These are phyloP conservation scores for Trichoderma sp. DNA, from an alignment of 2,329 filamentous ascomycete species.

Conservation along the genomic window DNA sequence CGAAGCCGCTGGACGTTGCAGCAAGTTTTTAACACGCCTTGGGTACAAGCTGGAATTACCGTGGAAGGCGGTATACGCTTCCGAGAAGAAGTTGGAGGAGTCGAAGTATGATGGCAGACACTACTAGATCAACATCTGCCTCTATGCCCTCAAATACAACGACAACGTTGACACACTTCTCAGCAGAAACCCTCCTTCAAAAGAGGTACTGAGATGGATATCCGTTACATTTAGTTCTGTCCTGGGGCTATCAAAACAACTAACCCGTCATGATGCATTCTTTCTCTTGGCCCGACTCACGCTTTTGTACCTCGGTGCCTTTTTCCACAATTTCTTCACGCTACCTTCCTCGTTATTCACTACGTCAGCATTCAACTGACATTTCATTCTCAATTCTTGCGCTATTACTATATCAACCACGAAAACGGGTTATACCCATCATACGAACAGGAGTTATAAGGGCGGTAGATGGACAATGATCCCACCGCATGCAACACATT, in stretches of 20 bases:
- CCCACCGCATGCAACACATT: conserved; percentile 16
- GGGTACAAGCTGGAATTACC: conserved; percentile 75
- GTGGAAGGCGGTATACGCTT: conserved; percentile 66
- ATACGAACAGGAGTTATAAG: conserved; percentile 25
- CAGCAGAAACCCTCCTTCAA: background rate
- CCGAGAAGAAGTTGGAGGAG: conserved; percentile 61
- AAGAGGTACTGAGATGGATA: background rate
- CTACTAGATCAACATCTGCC: background rate
- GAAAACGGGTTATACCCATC: conserved; percentile 3
- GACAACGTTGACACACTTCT: background rate
- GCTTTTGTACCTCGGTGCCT: background rate
- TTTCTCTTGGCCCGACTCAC: background rate
- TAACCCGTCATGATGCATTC: background rate
- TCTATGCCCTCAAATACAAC: background rate
- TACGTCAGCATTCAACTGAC: conserved; percentile 3
- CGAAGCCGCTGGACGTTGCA: conserved; percentile 76
- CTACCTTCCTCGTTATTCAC: background rate
- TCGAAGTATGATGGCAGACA: conserved; percentile 49
- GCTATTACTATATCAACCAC: conserved; percentile 15
- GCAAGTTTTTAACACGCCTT: conserved; percentile 71
- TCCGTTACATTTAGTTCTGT: background rate
- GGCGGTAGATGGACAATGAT: conserved; percentile 21
- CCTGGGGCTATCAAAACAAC: background rate
- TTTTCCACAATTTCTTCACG: background rate
- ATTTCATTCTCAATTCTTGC: conserved; percentile 11